A percentile compares a stretch with the other conserved stretches of the same genome.
Conservation (phyloP, 441 rosid species). For the Jatropha podagrica region DNA sequence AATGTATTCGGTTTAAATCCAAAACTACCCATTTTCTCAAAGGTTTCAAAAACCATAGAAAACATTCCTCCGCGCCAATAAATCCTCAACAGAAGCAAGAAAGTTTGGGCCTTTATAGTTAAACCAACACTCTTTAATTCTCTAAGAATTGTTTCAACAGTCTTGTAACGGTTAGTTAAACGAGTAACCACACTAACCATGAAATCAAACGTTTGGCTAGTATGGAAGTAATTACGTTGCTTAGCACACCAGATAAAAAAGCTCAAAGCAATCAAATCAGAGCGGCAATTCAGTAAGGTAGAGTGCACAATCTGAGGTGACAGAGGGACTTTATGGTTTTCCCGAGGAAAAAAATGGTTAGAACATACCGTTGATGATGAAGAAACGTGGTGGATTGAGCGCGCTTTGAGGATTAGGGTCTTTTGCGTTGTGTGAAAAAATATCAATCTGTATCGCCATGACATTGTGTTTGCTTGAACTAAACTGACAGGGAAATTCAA, state of each 20-base stretch:
- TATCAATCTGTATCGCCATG: conserved; percentile 42
- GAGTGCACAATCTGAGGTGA: conserved; percentile 50
- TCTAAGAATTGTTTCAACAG: conserved; percentile 38
- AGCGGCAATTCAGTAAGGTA: conserved; percentile 42
- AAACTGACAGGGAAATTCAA: not conserved
- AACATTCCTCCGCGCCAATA: conserved; percentile 66
- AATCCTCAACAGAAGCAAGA: conserved; percentile 58
- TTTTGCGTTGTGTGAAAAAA: conserved; percentile 17
- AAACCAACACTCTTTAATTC: conserved; percentile 47
- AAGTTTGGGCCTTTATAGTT: conserved; percentile 45
- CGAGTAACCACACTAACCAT: conserved; percentile 50
- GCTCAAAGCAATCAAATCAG: conserved; percentile 59
- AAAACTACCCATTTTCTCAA: conserved; percentile 41
- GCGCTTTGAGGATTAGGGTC: conserved; percentile 24
- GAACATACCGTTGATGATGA: conserved; percentile 20
- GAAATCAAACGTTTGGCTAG: conserved; percentile 39
- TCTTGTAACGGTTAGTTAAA: conserved; percentile 31
- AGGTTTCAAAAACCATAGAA: conserved; percentile 51
- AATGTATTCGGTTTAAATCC: conserved; percentile 61
- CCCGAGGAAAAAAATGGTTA: conserved; percentile 3
- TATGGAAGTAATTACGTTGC: conserved; percentile 57
- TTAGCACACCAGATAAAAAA: conserved; percentile 61
- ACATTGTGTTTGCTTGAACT: conserved; percentile 28
- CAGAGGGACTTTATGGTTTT: conserved; percentile 24
- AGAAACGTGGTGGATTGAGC: conserved; percentile 15